These are phyloP conservation scores for Aureobasidium lini DNA, from an alignment of 2,329 filamentous ascomycete species.

Conservation along the genomic window DNA sequence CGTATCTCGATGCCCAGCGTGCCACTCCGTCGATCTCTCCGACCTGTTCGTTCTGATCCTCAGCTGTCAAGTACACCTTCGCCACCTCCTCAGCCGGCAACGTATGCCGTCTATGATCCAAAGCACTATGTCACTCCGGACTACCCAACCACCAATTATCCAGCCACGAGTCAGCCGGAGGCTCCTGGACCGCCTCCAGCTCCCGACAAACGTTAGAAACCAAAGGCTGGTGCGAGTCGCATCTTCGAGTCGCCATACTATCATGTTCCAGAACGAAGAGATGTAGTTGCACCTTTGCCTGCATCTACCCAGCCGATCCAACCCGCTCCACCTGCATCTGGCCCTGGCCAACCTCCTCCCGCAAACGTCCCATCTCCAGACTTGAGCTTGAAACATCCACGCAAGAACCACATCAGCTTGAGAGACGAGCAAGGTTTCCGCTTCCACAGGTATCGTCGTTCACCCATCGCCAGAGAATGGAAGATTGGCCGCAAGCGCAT, in stretches of 20 bases:
- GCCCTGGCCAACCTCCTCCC: neutral
- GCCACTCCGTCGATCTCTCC: neutral
- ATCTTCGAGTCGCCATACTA: constrained; percentile 14
- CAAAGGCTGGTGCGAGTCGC: constrained; percentile 2
- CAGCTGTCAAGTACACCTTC: neutral
- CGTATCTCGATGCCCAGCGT: neutral
- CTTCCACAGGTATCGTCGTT: constrained; percentile 42
- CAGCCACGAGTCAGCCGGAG: neutral
- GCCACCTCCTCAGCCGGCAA: neutral
- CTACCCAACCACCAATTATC: neutral
- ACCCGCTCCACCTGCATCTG: neutral
- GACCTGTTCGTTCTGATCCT: constrained; percentile 1
- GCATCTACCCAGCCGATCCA: neutral
- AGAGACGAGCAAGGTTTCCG: constrained; percentile 32
- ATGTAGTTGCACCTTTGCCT: neutral
- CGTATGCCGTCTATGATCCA: neutral
- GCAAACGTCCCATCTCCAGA: constrained; percentile 3
- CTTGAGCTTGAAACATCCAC: constrained; percentile 26
- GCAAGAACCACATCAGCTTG: constrained; percentile 28
- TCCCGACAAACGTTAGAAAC: neutral
- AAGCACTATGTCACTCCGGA: neutral
- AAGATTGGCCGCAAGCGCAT: constrained; percentile 58
- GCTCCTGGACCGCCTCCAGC: neutral
- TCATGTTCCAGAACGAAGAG: constrained; percentile 2
- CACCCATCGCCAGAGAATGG: constrained; percentile 68